Conservation (phyloP, 495 filamentous ascomycete species). For the Aspergillus nanangensis region DNA sequence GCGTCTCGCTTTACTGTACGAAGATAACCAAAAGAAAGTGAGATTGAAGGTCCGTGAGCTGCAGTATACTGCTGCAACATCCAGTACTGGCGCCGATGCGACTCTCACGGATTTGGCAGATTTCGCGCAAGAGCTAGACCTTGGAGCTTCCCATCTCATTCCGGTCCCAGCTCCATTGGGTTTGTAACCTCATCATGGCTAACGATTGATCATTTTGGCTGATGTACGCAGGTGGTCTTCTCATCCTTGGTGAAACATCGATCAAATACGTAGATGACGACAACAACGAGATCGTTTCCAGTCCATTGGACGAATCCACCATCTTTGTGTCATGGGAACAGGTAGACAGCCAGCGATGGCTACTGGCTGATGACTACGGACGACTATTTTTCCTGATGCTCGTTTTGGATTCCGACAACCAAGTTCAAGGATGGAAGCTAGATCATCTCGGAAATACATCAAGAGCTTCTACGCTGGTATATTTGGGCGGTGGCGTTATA, state of each 20-base stretch:
- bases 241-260: conserved; percentile 81
- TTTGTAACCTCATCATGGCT: conserved; percentile 22
- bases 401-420: conserved; percentile 52
- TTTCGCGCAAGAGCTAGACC: conserved; percentile 58
- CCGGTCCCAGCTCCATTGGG: conserved; percentile 65
- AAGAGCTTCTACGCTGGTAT: conserved; percentile 70
- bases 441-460: conserved; percentile 66
- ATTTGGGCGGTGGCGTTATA: conserved; percentile 67
- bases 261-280: conserved; percentile 77
- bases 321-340: conserved; percentile 87
- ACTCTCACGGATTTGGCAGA: conserved; percentile 48
- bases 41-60: conserved; percentile 57
- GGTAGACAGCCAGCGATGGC: conserved; percentile 72
- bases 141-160: conserved; percentile 76
- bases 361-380: conserved; percentile 89
- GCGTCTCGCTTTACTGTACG: conserved; percentile 78
- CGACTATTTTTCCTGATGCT: conserved; percentile 75
- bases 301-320: conserved; percentile 62
- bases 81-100: conserved; percentile 42
- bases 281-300: conserved; percentile 56
- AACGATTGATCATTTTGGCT: conserved; percentile 7
- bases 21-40: conserved; percentile 62
- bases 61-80: conserved; percentile 42
- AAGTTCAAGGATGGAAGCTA: conserved; percentile 64
- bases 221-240: conserved; percentile 54